Evolutionary conservation across 2,329 filamentous ascomycete species (phyloP), one percentile per base, ranked within the genome.

Genomic region (Aureobasidium musti): DNA sequence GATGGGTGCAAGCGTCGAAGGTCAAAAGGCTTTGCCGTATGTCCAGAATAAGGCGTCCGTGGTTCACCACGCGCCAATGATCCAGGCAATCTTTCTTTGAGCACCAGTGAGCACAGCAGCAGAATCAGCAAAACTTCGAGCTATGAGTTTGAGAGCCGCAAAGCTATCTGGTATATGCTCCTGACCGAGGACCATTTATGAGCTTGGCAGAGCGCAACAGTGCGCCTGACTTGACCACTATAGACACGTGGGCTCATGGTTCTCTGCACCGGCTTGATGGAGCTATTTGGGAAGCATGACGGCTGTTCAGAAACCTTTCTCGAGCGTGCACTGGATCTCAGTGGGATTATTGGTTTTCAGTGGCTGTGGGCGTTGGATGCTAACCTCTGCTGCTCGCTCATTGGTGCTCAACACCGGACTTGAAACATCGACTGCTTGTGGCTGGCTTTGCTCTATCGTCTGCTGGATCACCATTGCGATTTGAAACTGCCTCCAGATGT

Each of bases 371-470:
- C 21, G n/a, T 39, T 1, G 43, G 17, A 50, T 78, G 79, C 79
- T 84, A 80, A 83, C 75, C 74, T 77, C 82, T 77, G 79, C 83
- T 85, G 82, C 84, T 82, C 81, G 84, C 84, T 87, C 83, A 84
- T 84, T 87, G 83, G 79, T 82, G 79, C 77, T 80, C 60, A 59
- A 45, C 26, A 37, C 10, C 66, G 14, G 30, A 35, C 28, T 57
- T 41, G 50, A 57, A 33, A 26, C 45, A 21, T 26, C 19, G 47
- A 52, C 33, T 23, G 26, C 39, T 33, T 30, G 53, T 45, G 60
- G 68, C 67, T 68, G 67, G 33, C 21, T 43, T 77, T 75, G 61
- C 56, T 60, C 64, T 50, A 21, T 75, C 67, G 64, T 70, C 69
- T 71, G 68, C 69, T 70, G 59, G 69, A 71, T 66, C 71, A 66